Conservation (phyloP, 108 stramenopile species). For the Epithemia pelagica region DNA sequence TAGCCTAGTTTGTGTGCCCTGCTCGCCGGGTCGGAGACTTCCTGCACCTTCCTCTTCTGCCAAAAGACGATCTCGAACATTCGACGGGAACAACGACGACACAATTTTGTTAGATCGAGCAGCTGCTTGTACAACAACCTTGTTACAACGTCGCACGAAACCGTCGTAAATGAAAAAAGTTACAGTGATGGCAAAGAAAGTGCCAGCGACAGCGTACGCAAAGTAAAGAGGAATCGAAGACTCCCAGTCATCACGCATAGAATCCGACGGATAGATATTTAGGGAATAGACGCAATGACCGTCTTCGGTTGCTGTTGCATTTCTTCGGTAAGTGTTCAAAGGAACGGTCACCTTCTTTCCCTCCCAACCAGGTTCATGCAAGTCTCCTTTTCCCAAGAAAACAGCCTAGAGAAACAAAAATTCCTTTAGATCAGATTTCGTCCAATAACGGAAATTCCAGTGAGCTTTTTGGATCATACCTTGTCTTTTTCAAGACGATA, state of each 20-base stretch:
- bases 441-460: neutral
- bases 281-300: constrained; percentile 17
- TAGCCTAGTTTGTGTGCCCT: neutral
- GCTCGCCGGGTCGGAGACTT: neutral
- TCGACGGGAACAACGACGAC: constrained; percentile 8
- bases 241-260: constrained; percentile 3
- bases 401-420: neutral
- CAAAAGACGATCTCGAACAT: constrained; percentile 14
- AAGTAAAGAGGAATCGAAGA: constrained; percentile 11
- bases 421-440: neutral
- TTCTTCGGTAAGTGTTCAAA: neutral
- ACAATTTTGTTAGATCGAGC: constrained; percentile 12
- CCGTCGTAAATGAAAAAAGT: constrained; percentile 12
- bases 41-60: constrained; percentile 5
- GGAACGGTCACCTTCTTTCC: constrained; percentile 1
- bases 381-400: constrained; percentile 7
- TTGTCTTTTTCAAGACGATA: constrained; percentile 31
- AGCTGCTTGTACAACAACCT: constrained; percentile 6
- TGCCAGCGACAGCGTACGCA: constrained; percentile 1
- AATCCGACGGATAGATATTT: constrained; percentile 12
- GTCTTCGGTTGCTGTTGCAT: neutral
- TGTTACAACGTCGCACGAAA: constrained; percentile 9
- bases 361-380: constrained; percentile 2
- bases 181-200: constrained; percentile 7
- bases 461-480: neutral